Evolutionary conservation across 179 eudicot genomes (phyloP).

Genomic region (Nepenthes alata): DNA sequence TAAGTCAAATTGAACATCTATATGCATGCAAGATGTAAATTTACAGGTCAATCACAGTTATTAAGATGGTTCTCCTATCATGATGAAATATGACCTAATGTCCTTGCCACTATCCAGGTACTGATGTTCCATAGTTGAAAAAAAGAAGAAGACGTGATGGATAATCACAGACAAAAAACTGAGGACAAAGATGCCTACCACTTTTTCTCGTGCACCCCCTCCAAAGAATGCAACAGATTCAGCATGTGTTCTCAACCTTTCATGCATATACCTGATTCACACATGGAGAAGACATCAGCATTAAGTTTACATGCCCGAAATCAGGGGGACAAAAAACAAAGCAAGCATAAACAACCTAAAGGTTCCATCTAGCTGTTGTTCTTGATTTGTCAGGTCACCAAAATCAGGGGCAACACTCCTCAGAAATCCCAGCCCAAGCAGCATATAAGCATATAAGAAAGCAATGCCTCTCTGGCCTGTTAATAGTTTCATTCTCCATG

Average conservation of each 20-base stretch:
- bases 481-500: constrained; percentile 95
- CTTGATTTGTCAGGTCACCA: constrained; percentile 77
- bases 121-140: too few species aligned
- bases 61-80: too few species aligned
- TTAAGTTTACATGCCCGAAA: neutral
- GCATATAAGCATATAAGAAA: constrained; percentile 86
- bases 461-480: constrained; percentile 88
- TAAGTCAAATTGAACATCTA: too few species aligned
- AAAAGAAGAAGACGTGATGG: too few species aligned
- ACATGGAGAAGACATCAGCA: constrained; percentile 8
- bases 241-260: constrained; percentile 93
- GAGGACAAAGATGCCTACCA: constrained; percentile 27
- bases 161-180: neutral
- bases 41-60: too few species aligned
- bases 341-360: constrained; percentile 46
- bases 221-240: constrained; percentile 98
- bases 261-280: constrained; percentile 78
- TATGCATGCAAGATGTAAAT: too few species aligned
- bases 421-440: constrained; percentile 87
- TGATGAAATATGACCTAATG: too few species aligned
- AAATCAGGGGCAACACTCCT: constrained; percentile 92
- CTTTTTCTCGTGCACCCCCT: constrained; percentile 88
- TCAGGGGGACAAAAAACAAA: constrained; percentile 2
- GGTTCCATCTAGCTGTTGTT: constrained; percentile 89
- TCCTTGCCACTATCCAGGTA: too few species aligned